Evolutionary conservation across 2,329 filamentous ascomycete species (phyloP), one percentile per base, ranked within the genome.

Genomic region (Colletotrichum limetticola): DNA sequence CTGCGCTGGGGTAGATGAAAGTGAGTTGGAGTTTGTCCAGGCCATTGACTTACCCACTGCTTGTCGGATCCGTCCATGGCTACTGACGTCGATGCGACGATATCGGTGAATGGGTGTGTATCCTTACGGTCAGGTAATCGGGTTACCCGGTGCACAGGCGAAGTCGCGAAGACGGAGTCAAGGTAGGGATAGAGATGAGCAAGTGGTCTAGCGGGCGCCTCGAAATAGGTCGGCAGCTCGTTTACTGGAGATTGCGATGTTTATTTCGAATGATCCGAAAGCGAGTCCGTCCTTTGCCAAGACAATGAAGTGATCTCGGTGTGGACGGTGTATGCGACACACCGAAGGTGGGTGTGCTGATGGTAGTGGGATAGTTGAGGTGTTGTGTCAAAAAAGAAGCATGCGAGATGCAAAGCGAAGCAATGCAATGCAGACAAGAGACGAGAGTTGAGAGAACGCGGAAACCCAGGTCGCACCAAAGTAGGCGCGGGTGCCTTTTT

Each of bases 41-140:
- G 37, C 32, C 28, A 70, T 60, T 62, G 69, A 81, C 83, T 78
- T 80, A 88, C 86, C 86, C 86, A 88, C 75, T 86, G 81, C 80
- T 89, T 88, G 78, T 87, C 85, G 69, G 71, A 68, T 16, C 78
- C 76, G 67, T 79, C 78, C 75, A 64, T 62, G 59, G 64, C 26
- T 61, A 37, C 37, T 30, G 66, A 52, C 32, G 42, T 64, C 11
- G 24, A 56, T n/a, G 60, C 28, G 37, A 42, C 19, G 11, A 46
- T 49, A 37, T 52, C 9, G 24, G 3, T 30, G 22, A 19, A 22
- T 30, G 24, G 16, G 52, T 16, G 37, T 42, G 12, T 52, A 19
- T 16, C 37, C 37, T 42, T 42, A 19, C 16, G 28, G 49, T 26
- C 19, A 55, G 30, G 19, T 56, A 30, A 49, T 65, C 28, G 55